Evolutionary conservation across 192 early-diverging fungal genomes (phyloP), one percentile per base, ranked within the genome.

Genomic region (Podila epicladia): DNA sequence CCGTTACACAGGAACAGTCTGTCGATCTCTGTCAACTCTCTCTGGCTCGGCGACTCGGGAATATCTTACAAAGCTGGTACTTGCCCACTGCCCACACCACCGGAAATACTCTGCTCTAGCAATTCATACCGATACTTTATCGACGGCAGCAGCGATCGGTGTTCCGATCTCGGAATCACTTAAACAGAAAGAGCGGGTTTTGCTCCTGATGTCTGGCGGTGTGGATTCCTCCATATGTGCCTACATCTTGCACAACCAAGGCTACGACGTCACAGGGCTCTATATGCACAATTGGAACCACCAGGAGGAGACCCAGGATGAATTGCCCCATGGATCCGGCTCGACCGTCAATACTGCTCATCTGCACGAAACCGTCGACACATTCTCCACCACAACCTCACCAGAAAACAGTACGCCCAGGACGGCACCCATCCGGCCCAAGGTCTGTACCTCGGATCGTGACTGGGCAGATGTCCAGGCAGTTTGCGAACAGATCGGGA

Each of bases 251-350:
- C 83, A 92, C 41, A 69, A 83, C 20, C 86, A 89, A 73, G 89
- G 91, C 17, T 91, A 86, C 67, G 60, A 89, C 17, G 91, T 97
- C 1, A 86, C 92, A 48, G 97, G 89, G 1, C 83, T 97, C 15
- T 98, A 94, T 74, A 98, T 99, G 97, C 92, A 90, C 67, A 99
- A 98, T 82, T 98, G 97, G 97, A 80, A 80, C 33, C 77, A 80
- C 20, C 55, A 80, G 19, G 71, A 80, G 31, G 97, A 98, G 71
- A 88, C 90, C 4, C 82, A 85, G 1, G 96, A 97, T 69, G 95
- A 97, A 69, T 33, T 64, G 0, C 37, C 51, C 37, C 29, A 50
- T 35, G 57, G 5, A 28, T 26, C 53, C 19, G 33, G 17, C 60
- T 55, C 41, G 41, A 45, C 62, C 29, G 8, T 19, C 32, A 64